Conservation (phyloP, 2,329 filamentous ascomycete species). For the Lizonia empirigonia region DNA sequence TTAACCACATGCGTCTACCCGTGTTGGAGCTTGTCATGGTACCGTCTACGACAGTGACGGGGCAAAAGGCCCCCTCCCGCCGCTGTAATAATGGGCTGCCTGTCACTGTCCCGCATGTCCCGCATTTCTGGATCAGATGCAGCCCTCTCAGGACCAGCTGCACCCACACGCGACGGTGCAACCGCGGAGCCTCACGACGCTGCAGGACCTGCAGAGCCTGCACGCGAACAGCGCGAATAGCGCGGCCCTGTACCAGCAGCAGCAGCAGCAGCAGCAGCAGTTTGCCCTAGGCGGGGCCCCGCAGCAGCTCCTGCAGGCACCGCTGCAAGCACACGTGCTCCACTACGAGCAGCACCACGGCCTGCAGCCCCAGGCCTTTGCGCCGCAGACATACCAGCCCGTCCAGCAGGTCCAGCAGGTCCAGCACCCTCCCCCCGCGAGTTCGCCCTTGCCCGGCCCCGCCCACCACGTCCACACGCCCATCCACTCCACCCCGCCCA, state of each 20-base stretch:
- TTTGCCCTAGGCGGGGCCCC: slow-evolving; percentile 27
- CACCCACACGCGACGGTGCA: slow-evolving; percentile 24
- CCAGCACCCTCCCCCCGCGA: neutral
- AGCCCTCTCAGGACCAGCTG: slow-evolving; percentile 15
- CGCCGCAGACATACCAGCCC: slow-evolving; percentile 28
- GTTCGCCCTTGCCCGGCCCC: slow-evolving; percentile 9
- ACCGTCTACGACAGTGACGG: slow-evolving; percentile 5
- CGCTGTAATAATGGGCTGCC: slow-evolving; percentile 11
- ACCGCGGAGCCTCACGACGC: slow-evolving; percentile 30
- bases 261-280: slow-evolving; percentile 22
- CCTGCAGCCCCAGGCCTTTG: slow-evolving; percentile 20
- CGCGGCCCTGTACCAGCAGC: slow-evolving; percentile 32
- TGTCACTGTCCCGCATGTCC: slow-evolving; percentile 9
- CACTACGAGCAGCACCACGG: slow-evolving; percentile 48
- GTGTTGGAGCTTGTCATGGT: no score
- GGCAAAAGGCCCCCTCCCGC: slow-evolving; percentile 8
- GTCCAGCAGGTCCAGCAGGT: neutral
- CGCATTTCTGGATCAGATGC: slow-evolving; percentile 18
- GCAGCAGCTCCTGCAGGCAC: slow-evolving; percentile 15
- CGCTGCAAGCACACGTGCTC: slow-evolving; percentile 26
- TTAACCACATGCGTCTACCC: slow-evolving; percentile 17
- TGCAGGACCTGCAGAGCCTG: slow-evolving; percentile 48
- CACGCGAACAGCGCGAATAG: slow-evolving; percentile 38
- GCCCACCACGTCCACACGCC: slow-evolving; percentile 15
- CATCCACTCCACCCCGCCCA: slow-evolving; percentile 22